Evolutionary conservation across 192 early-diverging fungal genomes (phyloP), one percentile per base, ranked within the genome.

Genomic region (Coemansia asiatica): DNA sequence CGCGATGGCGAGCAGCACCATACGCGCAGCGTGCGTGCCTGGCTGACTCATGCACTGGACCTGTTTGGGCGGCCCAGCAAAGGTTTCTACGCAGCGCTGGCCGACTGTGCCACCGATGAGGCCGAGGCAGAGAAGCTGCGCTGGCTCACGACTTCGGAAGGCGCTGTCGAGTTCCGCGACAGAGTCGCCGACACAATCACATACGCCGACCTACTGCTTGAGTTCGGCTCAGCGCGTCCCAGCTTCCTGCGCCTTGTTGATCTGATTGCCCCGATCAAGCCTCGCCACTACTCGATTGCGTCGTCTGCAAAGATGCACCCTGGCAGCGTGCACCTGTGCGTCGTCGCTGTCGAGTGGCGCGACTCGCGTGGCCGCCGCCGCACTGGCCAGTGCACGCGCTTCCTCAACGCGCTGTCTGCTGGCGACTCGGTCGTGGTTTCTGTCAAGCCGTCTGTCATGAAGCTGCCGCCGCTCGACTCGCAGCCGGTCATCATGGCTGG

Each of bases 271-370:
- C 82, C 87, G 28, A 94, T 97, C 85, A 98, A 97, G 77, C 94
- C 96, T 47, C 89, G 96, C 65, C 94, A 95, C 71, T 98, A 98
- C 86, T 98, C 96, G n/a, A 98, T 98, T 67, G 91, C 96, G 10
- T 97, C 95, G 12, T 90, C 92, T 6, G 87, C 89, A 71, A 89
- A 85, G 72, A 88, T 94, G 81, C 92, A 93, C 69, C 91, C 92
- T 18, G 90, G 90, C 76, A 86, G 85, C 57, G 94, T 98, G 12
- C 95, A 98, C 78, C 79, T 98, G 47, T 81, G 96, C 19, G 88
- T 98, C 47, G 95, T 98, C 19, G 87, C 92, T 15, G 95, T 96
- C 12, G 94, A 95, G 63, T 98, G 95, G 95, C 69, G 72, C 50
- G 89, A 81, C 40, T 82, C 82, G 53, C 67, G 66, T 36, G 91